Percentiles rank a stretch among this genome's conserved stretches.
These are phyloP conservation scores for Pseudotsuga menziesii DNA, from an alignment of 75 land plant species.

Conservation along the genomic window DNA sequence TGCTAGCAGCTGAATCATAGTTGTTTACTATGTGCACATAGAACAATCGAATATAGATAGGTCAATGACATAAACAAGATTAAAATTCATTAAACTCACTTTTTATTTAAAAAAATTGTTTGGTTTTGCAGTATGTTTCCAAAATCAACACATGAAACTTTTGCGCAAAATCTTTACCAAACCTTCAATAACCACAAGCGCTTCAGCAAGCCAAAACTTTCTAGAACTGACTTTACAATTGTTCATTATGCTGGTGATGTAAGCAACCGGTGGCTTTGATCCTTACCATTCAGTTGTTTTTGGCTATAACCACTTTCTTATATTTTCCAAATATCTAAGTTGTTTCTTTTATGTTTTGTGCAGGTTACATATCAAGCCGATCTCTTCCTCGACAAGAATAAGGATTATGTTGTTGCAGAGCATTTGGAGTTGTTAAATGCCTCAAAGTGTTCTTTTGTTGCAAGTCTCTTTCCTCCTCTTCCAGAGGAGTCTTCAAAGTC, in stretches of 20 bases:
- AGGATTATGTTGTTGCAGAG: constrained; percentile 98
- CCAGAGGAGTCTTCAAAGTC: constrained; percentile 77
- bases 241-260: constrained; percentile 96
- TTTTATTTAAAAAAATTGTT: no score
- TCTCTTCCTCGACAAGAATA: constrained; percentile 87
- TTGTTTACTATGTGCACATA: not conserved
- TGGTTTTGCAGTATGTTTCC: constrained; percentile 92
- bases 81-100: no score
- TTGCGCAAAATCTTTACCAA: constrained; percentile 89
- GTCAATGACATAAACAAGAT: not conserved
- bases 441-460: constrained; percentile 81
- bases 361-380: constrained; percentile 93
- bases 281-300: not conserved
- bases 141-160: constrained; percentile 91
- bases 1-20: not conserved
- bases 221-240: constrained; percentile 87
- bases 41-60: not conserved
- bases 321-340: not conserved
- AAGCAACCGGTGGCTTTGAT: constrained; percentile 14
- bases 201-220: constrained; percentile 89
- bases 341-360: not conserved
- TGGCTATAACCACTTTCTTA: not conserved
- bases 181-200: constrained; percentile 71
- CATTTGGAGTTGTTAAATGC: constrained; percentile 83
- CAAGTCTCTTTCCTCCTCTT: constrained; percentile 68